A percentile compares a stretch with the other conserved stretches of the same genome.
These are phyloP conservation scores for Cladosporium colombiae DNA, from an alignment of 2,329 filamentous ascomycete genomes.

Conservation along the genomic window DNA sequence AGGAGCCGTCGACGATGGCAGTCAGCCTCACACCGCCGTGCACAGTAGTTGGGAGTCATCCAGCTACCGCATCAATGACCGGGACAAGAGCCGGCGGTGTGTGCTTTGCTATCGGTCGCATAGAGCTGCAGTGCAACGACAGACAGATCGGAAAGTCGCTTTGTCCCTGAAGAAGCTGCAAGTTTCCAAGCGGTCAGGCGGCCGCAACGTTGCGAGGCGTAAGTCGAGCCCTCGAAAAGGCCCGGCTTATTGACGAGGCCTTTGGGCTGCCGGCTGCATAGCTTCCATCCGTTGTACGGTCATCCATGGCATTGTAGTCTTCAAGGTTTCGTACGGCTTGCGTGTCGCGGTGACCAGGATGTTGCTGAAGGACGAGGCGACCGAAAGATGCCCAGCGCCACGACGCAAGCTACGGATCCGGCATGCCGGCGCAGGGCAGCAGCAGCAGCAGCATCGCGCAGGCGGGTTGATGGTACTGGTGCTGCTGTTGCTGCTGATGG, in stretches of 20 bases:
- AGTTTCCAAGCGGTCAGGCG: constrained; percentile 14
- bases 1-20: constrained; percentile 11
- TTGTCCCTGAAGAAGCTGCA: constrained; percentile 11
- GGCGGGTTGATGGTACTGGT: constrained; percentile 6
- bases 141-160: not conserved
- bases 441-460: not conserved
- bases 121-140: constrained; percentile 9
- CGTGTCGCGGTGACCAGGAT: constrained; percentile 13
- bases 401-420: constrained; percentile 2
- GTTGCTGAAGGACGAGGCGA: constrained; percentile 4
- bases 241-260: not conserved
- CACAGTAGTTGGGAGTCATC: not conserved
- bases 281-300: not conserved
- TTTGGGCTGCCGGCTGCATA: constrained; percentile 4
- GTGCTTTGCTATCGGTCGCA: constrained; percentile 16
- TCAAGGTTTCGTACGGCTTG: constrained; percentile 14
- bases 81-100: constrained; percentile 13
- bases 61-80: constrained; percentile 7
- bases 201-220: constrained; percentile 7
- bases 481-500: not conserved
- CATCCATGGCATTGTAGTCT: not conserved
- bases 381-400: constrained; percentile 8
- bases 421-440: constrained; percentile 12
- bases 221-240: constrained; percentile 3
- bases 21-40: constrained; percentile 14